Conservation (phyloP, 23 red algal genomes). For the Gracilariopsis chorda region DNA sequence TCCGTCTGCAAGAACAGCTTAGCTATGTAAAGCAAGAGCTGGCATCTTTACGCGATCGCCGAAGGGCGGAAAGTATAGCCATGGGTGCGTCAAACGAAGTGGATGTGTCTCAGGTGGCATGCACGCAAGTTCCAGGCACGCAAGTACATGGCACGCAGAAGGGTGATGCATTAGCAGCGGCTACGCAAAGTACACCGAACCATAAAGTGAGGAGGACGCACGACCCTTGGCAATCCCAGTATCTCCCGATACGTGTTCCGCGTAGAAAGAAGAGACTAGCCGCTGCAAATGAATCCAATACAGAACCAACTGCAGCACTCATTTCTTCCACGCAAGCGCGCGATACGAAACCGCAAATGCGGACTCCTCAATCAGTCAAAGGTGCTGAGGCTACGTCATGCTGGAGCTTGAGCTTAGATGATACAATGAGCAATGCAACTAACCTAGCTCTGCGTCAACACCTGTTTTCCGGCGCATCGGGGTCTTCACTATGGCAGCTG, state of each 20-base stretch:
- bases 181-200: background rate
- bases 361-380: background rate
- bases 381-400: background rate
- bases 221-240: background rate
- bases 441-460: background rate
- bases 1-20: background rate
- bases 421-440: background rate
- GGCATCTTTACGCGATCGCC: background rate
- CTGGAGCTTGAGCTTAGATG: background rate
- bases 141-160: background rate
- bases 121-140: background rate
- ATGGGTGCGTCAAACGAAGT: background rate
- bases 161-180: background rate
- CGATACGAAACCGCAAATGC: background rate
- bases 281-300: background rate
- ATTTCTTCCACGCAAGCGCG: no score
- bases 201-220: background rate
- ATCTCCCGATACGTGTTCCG: background rate
- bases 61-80: background rate
- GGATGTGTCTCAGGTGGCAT: background rate
- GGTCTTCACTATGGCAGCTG: background rate
- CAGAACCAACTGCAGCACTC: no score
- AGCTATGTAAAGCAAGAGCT: background rate
- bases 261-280: background rate
- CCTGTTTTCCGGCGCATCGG: background rate